These are phyloP conservation scores for Candida neerlandica DNA, from an alignment of 1,139 yeast genomes.

Conservation along the genomic window DNA sequence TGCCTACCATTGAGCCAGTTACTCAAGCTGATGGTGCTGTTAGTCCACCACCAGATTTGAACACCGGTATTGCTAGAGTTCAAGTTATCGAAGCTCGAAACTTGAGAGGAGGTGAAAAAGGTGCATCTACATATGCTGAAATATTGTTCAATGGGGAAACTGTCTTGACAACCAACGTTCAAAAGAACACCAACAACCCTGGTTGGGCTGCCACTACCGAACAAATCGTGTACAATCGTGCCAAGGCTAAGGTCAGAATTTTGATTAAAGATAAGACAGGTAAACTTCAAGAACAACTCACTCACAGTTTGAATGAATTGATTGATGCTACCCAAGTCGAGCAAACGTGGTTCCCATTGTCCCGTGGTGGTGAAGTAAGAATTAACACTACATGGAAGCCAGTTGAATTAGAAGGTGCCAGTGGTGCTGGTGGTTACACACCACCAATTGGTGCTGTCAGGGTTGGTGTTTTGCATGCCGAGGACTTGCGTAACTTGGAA, in stretches of 20 bases:
- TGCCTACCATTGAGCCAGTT: constrained; percentile 78
- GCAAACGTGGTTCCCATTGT: constrained; percentile 71
- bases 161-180: constrained; percentile 56
- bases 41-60: constrained; percentile 87
- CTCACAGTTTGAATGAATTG: constrained; percentile 67
- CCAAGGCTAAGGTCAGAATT: constrained; percentile 66
- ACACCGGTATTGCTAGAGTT: constrained; percentile 83
- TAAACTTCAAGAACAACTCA: constrained; percentile 60
- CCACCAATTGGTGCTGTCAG: constrained; percentile 94
- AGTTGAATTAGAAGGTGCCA: constrained; percentile 65
- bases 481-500: constrained; percentile 79
- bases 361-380: constrained; percentile 72
- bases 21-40: constrained; percentile 81
- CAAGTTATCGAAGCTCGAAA: constrained; percentile 55
- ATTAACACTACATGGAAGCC: constrained; percentile 83
- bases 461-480: constrained; percentile 69
- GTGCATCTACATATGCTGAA: constrained; percentile 70
- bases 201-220: constrained; percentile 69
- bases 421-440: constrained; percentile 77
- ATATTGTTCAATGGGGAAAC: constrained; percentile 63
- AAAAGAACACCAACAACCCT: constrained; percentile 69
- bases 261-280: constrained; percentile 63
- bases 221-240: constrained; percentile 72
- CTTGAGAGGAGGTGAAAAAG: constrained; percentile 45
- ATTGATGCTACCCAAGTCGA: constrained; percentile 80